These are phyloP conservation scores for Moricandia arvensis DNA, from an alignment of 345 rosid species.

Conservation along the genomic window DNA sequence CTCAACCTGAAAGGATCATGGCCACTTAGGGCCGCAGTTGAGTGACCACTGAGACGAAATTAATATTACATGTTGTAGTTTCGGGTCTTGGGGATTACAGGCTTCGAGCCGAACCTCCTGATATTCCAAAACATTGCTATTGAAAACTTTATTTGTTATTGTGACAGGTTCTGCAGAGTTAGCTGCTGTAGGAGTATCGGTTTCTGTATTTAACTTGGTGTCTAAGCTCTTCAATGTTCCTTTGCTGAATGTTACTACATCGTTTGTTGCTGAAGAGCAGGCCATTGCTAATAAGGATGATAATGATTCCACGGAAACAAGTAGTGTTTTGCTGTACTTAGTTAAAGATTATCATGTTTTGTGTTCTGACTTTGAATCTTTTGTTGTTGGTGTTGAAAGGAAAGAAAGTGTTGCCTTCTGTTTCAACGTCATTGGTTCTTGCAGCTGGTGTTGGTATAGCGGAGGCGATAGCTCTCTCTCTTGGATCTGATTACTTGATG, in stretches of 20 bases:
- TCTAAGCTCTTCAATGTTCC: slow-evolving; percentile 89
- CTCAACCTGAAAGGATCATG: too few species aligned
- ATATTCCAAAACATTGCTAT: neutral
- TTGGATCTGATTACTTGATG: slow-evolving; percentile 77
- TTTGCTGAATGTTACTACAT: slow-evolving; percentile 79
- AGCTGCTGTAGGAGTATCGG: slow-evolving; percentile 91
- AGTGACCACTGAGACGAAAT: too few species aligned
- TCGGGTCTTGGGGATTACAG: too few species aligned
- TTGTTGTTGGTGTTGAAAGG: slow-evolving; percentile 11
- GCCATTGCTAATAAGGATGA: slow-evolving; percentile 39
- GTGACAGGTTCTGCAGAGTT: slow-evolving; percentile 72
- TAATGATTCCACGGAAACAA: slow-evolving; percentile 14
- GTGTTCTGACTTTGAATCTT: neutral
- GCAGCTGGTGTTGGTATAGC: slow-evolving; percentile 80
- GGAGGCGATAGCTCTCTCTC: slow-evolving; percentile 71
- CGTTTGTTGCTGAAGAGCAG: slow-evolving; percentile 94
- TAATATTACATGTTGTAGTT: too few species aligned
- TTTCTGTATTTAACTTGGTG: slow-evolving; percentile 77
- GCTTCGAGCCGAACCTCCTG: too few species aligned
- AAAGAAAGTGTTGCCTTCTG: slow-evolving; percentile 67
- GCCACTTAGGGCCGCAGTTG: too few species aligned
- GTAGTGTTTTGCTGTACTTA: neutral
- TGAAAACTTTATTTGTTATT: neutral
- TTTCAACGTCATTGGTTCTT: slow-evolving; percentile 75
- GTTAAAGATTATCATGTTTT: neutral